These are phyloP conservation scores for Agroathelia rolfsii DNA, from an alignment of 1,284 basidiomycete species.

Conservation along the genomic window DNA sequence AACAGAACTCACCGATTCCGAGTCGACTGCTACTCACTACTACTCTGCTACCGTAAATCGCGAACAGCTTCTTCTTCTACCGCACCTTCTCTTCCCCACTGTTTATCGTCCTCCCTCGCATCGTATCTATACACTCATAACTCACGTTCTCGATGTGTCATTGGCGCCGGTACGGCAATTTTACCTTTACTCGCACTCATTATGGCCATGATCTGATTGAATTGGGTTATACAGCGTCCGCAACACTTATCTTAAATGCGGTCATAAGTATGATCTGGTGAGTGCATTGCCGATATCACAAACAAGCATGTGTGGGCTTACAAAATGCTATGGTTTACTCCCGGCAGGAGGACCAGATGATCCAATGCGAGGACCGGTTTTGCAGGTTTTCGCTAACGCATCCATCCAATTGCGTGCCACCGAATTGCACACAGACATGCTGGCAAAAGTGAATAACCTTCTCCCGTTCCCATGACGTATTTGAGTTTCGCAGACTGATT, in stretches of 20 bases:
- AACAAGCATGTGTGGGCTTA: conserved; percentile 35
- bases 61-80: conserved; percentile 11
- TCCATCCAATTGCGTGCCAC: conserved; percentile 45
- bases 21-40: conserved; percentile 12
- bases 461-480: conserved; percentile 10
- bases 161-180: conserved; percentile 45
- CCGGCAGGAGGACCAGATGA: conserved; percentile 16
- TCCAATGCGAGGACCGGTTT: conserved; percentile 46
- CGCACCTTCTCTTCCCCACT: conserved; percentile 13
- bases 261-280: conserved; percentile 48
- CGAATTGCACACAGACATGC: conserved; percentile 50
- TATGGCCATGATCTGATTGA: conserved; percentile 9
- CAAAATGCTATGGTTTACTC: conserved; percentile 32
- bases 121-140: conserved; percentile 8
- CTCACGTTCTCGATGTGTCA: conserved; percentile 37
- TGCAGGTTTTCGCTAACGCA: conserved; percentile 66
- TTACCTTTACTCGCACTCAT: conserved; percentile 7
- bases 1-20: conserved; percentile 19
- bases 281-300: conserved; percentile 16
- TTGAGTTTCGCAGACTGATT: conserved; percentile 13
- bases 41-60: conserved; percentile 13
- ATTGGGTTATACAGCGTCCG: conserved; percentile 32
- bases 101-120: conserved; percentile 13
- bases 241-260: conserved; percentile 45
- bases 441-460: conserved; percentile 60